Percentiles rank a stretch among this genome's conserved stretches.
Conservation (phyloP, 345 rosid genomes). For the Aquilaria malaccensis region DNA sequence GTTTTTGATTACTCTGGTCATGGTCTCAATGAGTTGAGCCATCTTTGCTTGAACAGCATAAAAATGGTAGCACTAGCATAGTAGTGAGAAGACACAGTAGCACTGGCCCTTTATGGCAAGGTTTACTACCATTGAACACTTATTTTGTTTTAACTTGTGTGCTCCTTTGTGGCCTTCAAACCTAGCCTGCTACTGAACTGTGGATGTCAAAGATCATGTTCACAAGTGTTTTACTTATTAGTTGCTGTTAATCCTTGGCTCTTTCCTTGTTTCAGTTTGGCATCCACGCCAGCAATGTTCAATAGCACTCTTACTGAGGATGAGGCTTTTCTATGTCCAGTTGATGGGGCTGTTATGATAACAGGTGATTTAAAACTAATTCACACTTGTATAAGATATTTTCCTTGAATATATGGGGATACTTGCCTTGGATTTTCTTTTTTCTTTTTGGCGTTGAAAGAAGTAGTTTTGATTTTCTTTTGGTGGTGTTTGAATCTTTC, state of each 20-base stretch:
- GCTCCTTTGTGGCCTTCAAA: too few relatives aligned
- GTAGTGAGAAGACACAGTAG: too few relatives aligned
- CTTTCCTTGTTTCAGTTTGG: conserved; percentile 43
- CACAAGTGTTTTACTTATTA: too few relatives aligned
- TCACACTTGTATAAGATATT: conserved; percentile 3
- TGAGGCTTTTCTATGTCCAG: conserved; percentile 68
- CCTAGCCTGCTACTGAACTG: too few relatives aligned
- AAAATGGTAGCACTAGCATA: too few relatives aligned
- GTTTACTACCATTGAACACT: too few relatives aligned
- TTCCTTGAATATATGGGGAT: conserved; percentile 2
- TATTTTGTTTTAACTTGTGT: too few relatives aligned
- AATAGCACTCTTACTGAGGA: conserved; percentile 81
- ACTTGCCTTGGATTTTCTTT: background rate
- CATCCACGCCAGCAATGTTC: conserved; percentile 99
- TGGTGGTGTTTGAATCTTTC: background rate
- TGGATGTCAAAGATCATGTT: too few relatives aligned
- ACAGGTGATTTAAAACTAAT: conserved; percentile 47
- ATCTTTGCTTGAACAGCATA: too few relatives aligned
- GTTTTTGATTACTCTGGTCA: too few relatives aligned
- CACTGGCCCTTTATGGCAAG: too few relatives aligned
- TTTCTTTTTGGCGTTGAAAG: background rate
- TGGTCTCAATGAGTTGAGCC: too few relatives aligned
- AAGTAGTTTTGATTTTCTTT: conserved; percentile 3
- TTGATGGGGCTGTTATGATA: conserved; percentile 96
- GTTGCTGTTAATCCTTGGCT: background rate